Percentiles rank a stretch among this genome's conserved stretches.
phyloP scores from a whole-genome alignment of 148 eudicot species.

The Tetragonia tetragonoides region DNA sequence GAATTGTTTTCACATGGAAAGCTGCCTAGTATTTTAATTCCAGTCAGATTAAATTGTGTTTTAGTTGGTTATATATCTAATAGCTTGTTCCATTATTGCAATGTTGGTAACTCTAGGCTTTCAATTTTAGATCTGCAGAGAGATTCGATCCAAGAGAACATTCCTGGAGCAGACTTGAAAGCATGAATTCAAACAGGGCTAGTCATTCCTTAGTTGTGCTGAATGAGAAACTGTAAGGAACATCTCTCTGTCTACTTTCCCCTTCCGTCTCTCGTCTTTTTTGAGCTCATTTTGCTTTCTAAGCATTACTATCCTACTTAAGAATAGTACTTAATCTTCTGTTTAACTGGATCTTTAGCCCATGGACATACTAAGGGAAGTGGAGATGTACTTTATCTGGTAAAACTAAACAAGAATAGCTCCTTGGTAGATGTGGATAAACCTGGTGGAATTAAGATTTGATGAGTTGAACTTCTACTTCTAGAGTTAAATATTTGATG shows the following conservation, averaged over 20 bases:
- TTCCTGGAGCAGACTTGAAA: constrained; percentile 62
- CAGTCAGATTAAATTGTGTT: background rate
- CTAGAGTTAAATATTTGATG: background rate
- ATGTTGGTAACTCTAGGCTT: constrained; percentile 15
- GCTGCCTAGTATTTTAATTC: background rate
- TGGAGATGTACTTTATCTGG: background rate
- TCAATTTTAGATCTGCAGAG: constrained; percentile 64
- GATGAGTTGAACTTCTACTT: background rate
- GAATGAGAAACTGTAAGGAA: constrained; percentile 69
- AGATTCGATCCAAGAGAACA: constrained; percentile 92
- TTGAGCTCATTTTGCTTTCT: background rate
- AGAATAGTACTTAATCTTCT: background rate
- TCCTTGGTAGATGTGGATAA: background rate
- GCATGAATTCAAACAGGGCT: constrained; percentile 62
- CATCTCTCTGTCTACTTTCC: background rate
- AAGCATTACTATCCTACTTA: background rate
- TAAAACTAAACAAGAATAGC: background rate
- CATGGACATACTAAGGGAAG: background rate
- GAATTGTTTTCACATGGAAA: constrained; percentile 2
- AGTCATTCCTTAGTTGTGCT: constrained; percentile 64
- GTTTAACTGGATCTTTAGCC: background rate
- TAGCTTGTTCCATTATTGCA: background rate
- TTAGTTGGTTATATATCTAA: background rate
- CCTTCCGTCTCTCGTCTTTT: background rate
- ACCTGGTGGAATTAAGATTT: background rate